Evolutionary conservation across 2,329 filamentous ascomycete genomes (phyloP).

Genomic region (Penicillium crustosum): DNA sequence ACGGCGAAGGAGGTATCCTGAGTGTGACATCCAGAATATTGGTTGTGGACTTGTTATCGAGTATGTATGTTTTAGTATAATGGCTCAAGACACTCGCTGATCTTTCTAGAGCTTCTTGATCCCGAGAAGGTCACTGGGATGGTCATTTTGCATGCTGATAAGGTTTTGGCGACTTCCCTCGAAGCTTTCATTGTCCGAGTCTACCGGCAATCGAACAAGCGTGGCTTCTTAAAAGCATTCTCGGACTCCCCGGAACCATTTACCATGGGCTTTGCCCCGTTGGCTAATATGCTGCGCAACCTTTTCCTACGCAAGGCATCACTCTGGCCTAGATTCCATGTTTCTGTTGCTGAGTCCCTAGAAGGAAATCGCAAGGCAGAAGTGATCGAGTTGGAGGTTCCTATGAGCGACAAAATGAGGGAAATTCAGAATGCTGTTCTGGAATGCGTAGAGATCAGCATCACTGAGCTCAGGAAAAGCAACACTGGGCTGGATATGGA

Average conservation of each 20-base stretch:
- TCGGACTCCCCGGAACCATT: conserved; percentile 92
- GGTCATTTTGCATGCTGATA: conserved; percentile 83
- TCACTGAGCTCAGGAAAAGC: conserved; percentile 86
- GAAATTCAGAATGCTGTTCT: conserved; percentile 92
- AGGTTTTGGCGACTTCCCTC: conserved; percentile 76
- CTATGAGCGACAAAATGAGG: conserved; percentile 92
- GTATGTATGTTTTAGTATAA: conserved; percentile 33
- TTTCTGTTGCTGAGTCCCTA: conserved; percentile 81
- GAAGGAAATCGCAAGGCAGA: conserved; percentile 92
- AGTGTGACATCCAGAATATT: conserved; percentile 95
- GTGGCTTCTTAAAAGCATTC: conserved; percentile 92
- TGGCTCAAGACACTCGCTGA: conserved; percentile 13
- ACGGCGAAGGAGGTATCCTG: conserved; percentile 83
- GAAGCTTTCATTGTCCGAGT: conserved; percentile 95
- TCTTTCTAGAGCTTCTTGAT: conserved; percentile 59
- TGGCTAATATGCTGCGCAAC: conserved; percentile 88
- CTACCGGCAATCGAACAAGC: conserved; percentile 91
- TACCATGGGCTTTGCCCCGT: conserved; percentile 79
- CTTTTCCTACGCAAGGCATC: conserved; percentile 86
- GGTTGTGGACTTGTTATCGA: conserved; percentile 88
- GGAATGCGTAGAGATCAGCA: conserved; percentile 93
- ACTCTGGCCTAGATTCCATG: conserved; percentile 90
- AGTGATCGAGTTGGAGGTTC: conserved; percentile 93
- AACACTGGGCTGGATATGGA: conserved; percentile 92
- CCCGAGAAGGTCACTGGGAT: conserved; percentile 84